Conservation (phyloP, 2,329 filamentous ascomycete species). For the Fusarium poae region DNA sequence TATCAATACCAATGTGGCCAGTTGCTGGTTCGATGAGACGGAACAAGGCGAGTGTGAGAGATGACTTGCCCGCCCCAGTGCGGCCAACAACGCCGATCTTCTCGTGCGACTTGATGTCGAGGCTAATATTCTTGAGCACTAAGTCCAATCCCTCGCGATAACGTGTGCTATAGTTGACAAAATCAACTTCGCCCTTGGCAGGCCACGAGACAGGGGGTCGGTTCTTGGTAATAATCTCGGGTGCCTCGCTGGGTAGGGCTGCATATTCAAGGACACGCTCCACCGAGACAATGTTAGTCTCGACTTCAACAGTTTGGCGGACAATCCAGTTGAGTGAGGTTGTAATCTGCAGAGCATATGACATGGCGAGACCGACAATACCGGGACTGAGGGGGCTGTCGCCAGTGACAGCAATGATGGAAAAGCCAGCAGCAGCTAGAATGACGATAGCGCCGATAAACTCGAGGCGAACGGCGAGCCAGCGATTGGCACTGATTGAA, state of each 20-base stretch:
- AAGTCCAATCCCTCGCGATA: conserved; percentile 92
- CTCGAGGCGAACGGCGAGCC: conserved; percentile 94
- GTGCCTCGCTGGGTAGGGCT: conserved; percentile 89
- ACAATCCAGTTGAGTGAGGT: conserved; percentile 99
- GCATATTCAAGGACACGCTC: conserved; percentile 98
- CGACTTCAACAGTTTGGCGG: conserved; percentile 97
- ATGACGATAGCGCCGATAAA: conserved; percentile 97
- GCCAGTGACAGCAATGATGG: conserved; percentile 82
- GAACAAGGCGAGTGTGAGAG: conserved; percentile 91
- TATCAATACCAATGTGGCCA: conserved; percentile 90
- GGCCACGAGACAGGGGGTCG: conserved; percentile 93
- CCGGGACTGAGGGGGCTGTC: conserved; percentile 75
- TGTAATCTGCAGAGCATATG: conserved; percentile 96
- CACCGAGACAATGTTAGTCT: conserved; percentile 99
- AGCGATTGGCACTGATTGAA: conserved; percentile 92
- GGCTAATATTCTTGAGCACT: conserved; percentile 90
- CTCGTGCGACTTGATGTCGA: conserved; percentile 95
- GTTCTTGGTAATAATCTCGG: conserved; percentile 90
- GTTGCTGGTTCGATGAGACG: conserved; percentile 90
- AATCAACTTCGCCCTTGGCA: conserved; percentile 85
- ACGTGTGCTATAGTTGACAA: conserved; percentile 93
- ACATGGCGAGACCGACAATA: conserved; percentile 92
- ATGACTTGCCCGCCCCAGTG: conserved; percentile 96
- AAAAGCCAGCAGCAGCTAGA: conserved; percentile 83
- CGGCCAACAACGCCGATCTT: conserved; percentile 98